phyloP scores from a whole-genome alignment of 352 stramenopile genomes.

The Hyphochytrium catenoides region DNA sequence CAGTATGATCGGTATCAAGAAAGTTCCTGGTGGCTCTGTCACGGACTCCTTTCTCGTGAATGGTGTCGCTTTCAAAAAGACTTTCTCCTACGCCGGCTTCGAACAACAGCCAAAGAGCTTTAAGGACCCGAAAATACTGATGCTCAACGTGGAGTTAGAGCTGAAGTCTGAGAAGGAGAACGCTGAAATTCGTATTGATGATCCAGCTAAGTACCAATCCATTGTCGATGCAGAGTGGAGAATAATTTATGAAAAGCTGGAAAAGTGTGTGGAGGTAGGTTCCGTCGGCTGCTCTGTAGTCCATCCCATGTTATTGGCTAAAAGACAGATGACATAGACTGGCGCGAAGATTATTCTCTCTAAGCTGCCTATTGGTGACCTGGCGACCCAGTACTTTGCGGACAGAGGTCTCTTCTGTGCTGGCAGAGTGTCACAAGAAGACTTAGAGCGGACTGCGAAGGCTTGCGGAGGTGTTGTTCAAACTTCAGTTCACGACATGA shows the following conservation, averaged over 20 bases:
- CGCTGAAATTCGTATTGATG: conserved; percentile 89
- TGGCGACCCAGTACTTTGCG: conserved; percentile 98
- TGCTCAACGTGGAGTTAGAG: conserved; percentile 97
- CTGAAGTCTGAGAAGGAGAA: conserved; percentile 99
- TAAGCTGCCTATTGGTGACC: conserved; percentile 80
- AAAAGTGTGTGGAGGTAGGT: conserved; percentile 37
- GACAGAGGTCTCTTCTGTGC: conserved; percentile 93
- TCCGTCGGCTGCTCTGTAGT: conserved; percentile 19
- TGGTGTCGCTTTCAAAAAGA: conserved; percentile 98
- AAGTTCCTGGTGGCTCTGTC: conserved; percentile 89
- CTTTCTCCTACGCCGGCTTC: conserved; percentile 98
- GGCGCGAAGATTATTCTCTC: conserved; percentile 95
- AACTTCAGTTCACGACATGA: conserved; percentile 78
- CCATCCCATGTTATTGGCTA: neutral
- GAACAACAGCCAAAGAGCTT: conserved; percentile 99
- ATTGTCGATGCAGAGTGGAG: conserved; percentile 99
- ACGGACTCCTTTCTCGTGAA: conserved; percentile 92
- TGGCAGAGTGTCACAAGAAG: conserved; percentile 82
- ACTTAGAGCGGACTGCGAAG: conserved; percentile 87
- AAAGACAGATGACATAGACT: too few relatives aligned
- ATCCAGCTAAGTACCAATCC: conserved; percentile 93
- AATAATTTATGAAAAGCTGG: conserved; percentile 98
- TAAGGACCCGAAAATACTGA: conserved; percentile 80
- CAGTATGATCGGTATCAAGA: conserved; percentile 90
- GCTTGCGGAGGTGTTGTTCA: conserved; percentile 83